Evolutionary conservation across 768 basidiomycete species (phyloP), one percentile per base, ranked within the genome.

Genomic region (Austroboletus eburneus): DNA sequence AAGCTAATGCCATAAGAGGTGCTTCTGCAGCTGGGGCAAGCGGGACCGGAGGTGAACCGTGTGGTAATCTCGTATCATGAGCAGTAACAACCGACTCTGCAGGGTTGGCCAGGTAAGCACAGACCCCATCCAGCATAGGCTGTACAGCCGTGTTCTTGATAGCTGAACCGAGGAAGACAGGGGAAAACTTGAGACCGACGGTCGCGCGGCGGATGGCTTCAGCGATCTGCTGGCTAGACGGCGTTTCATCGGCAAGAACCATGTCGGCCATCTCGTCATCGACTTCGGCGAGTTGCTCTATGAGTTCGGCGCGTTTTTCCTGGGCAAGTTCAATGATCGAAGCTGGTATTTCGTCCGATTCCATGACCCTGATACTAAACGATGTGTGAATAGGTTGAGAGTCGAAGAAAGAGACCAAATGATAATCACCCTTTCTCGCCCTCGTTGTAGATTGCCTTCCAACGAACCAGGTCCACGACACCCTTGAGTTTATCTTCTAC

Each of bases 101-200:
- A 0, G 95, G 95, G 43, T 85, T 87, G 13, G 95, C 91, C 9
- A 99, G 79, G 69, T 97, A 99, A n/a, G 85, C 75, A 61, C 93
- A 95, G 17, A 97, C 87, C 49, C 94, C 95, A 57, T 99, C 94
- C 17, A 99, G 75, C 45, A 98, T 76, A 16, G 91, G 83, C 62
- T 99, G 96, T 6, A 99, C 87, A 32, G 81, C 91, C 8, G 92
- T 94, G 67, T 99, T 99, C 74, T 96, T 97, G 61, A 98, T 86
- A 0, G 96, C 96, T 6, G 93, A 95, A 33, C 96, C 96, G 49
- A 97, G 73, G 71, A 97, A 96, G 43, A 99, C 96, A 1, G 96
- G 96, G 0, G 91, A 88, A 70, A 99, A 98, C 54, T 87, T 91
- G 59, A 92, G 82, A 10, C 76, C 70, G 57, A 91, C 78, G 1